Percentiles rank a stretch among this genome's conserved stretches.
phyloP scores from a whole-genome alignment of 306 rosid genomes.

The Crotalaria pallida region DNA sequence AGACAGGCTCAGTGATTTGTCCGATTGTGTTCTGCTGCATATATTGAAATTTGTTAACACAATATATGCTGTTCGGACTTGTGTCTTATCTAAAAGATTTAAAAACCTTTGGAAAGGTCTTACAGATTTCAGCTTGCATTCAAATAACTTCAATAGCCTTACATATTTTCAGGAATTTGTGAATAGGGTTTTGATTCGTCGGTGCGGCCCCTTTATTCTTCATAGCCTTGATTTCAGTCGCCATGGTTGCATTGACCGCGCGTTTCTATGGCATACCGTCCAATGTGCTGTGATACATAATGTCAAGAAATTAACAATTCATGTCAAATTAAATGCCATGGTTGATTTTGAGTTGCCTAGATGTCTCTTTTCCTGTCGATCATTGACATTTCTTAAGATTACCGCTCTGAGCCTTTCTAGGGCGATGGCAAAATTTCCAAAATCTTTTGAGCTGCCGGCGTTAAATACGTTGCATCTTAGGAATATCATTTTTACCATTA shows the following conservation, averaged over 20 bases:
- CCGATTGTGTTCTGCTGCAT: constrained; percentile 16
- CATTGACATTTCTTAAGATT: constrained; percentile 22
- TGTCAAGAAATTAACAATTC: background rate
- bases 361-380: background rate
- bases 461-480: constrained; percentile 12
- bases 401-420: background rate
- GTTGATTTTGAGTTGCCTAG: background rate
- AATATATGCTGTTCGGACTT: constrained; percentile 19
- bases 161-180: background rate
- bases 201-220: background rate
- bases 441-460: constrained; percentile 7
- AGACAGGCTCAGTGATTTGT: constrained; percentile 22
- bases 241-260: background rate
- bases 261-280: background rate
- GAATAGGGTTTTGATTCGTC: background rate
- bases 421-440: background rate
- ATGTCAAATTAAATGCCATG: background rate
- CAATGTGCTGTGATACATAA: constrained; percentile 5
- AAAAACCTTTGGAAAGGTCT: constrained; percentile 10
- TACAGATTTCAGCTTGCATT: background rate
- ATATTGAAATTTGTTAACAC: constrained; percentile 18
- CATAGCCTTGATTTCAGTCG: constrained; percentile 2
- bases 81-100: constrained; percentile 14
- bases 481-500: background rate
- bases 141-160: background rate